Percentiles rank a stretch among this genome's conserved stretches.
Evolutionary conservation across 805 yeast species (phyloP).

Genomic region (Wickerhamomyces strasburgensis): DNA sequence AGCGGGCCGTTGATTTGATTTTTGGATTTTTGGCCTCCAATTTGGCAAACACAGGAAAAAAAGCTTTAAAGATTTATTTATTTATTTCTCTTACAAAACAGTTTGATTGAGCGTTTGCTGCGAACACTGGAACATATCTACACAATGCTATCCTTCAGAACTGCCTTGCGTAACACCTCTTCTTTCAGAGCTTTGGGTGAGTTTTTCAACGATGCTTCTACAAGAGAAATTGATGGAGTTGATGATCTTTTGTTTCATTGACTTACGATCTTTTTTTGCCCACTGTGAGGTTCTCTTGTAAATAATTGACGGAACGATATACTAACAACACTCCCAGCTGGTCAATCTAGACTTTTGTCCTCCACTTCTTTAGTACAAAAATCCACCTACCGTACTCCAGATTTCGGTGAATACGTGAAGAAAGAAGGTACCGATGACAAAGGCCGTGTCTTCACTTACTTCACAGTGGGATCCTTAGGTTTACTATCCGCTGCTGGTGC

Average conservation of each 20-base stretch:
- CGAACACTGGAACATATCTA: slow-evolving; percentile 5
- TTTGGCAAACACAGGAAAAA: slow-evolving; percentile 7
- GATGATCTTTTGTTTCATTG: not conserved
- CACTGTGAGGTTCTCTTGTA: not conserved
- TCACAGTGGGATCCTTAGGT: slow-evolving; percentile 97
- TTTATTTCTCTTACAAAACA: slow-evolving; percentile 3
- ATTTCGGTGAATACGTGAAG: slow-evolving; percentile 76
- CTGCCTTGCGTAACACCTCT: slow-evolving; percentile 24
- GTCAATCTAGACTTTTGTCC: slow-evolving; percentile 27
- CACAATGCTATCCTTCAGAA: slow-evolving; percentile 27
- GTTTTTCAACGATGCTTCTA: not conserved
- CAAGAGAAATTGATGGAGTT: not conserved
- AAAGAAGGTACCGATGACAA: slow-evolving; percentile 65
- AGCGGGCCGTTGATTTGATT: slow-evolving; percentile 23
- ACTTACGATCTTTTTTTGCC: not conserved
- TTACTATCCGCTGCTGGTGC: slow-evolving; percentile 89
- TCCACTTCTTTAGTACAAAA: slow-evolving; percentile 46
- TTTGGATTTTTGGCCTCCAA: slow-evolving; percentile 7
- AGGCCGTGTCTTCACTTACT: slow-evolving; percentile 85
- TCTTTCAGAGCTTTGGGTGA: slow-evolving; percentile 25
- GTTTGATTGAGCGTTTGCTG: not conserved
- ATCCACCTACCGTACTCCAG: slow-evolving; percentile 87
- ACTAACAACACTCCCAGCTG: slow-evolving; percentile 18
- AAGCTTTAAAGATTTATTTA: too few species aligned
- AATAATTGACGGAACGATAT: slow-evolving; percentile 1